Base-by-base conservation (phyloP, 2,329 filamentous ascomycete species). In the Beauveria bassiana region DNA sequence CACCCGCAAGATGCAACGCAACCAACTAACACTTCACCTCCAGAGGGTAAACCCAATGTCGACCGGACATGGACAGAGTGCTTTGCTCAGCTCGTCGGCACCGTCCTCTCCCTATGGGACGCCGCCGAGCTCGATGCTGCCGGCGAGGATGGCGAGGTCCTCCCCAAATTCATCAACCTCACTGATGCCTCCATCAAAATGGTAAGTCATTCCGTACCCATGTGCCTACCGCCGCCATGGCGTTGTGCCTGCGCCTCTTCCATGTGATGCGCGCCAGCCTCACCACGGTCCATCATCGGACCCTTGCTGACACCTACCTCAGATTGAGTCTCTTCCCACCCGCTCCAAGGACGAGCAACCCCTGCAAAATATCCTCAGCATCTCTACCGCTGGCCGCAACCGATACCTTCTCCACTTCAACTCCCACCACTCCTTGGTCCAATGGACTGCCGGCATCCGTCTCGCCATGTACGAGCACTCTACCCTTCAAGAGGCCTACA, bases 101-200 rank as follows among this genome's bases (percentile, higher is more conserved):
- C 95, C 1, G 91, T 98, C 18, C 78, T 99, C 62, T 97, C 95
- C 7, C 78, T 98, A 55, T 99, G 95, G 95, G 93, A 99, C 75
- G 93, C 93, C 26, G 87, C 90, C 65, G 92, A 95, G 72, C 81
- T 98, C 62, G 95, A 99, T 76, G 86, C 86, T 45, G 93, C 91
- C 14, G 91, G 90, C 42, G 88, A 91, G 68, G 86, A 95, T 69
- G 89, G 87, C 66, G 90, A 96, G 70, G 90, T 96, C 53, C 79
- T 93, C 47, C 91, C 92, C 38, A 95, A 90, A 56, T 99, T 97
- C 72, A 93, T 99, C 73, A 99, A 99, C 71, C 77, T 99, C 63
- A 96, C 95, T 7, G 95, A 99, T 81, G 95, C 95, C 22, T 96
- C 95, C 0, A 92, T 99, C 68, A 96, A 96, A 75, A 97, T 98